These are phyloP conservation scores for Lactarius sanguifluus DNA, from an alignment of 768 basidiomycete species.

Conservation along the genomic window DNA sequence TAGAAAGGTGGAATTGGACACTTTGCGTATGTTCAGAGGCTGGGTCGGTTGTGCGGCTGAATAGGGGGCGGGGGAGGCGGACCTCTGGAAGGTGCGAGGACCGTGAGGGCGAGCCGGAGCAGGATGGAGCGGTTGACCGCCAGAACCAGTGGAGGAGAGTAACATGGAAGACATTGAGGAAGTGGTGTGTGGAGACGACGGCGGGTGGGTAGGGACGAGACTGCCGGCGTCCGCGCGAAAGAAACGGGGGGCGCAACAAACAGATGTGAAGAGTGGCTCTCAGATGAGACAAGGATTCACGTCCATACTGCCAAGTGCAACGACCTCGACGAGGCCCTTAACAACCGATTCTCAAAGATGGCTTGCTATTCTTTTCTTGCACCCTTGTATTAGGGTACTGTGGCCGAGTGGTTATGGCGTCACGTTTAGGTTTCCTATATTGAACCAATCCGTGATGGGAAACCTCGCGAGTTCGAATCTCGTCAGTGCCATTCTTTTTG, in stretches of 20 bases:
- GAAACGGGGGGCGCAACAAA: conserved; percentile 14
- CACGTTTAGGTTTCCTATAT: conserved; percentile 47
- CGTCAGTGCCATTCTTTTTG: conserved; percentile 50
- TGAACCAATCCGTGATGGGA: conserved; percentile 51
- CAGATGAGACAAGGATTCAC: not conserved
- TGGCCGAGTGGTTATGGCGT: conserved; percentile 62
- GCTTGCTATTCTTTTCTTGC: not conserved
- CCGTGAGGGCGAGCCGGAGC: conserved; percentile 47
- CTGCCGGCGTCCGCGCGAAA: conserved; percentile 20
- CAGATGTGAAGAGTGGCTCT: not conserved
- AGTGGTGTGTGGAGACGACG: not conserved
- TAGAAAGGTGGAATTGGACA: conserved; percentile 22
- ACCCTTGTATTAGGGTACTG: conserved; percentile 40
- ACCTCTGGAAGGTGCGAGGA: conserved; percentile 46
- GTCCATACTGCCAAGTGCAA: not conserved
- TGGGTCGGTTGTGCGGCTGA: conserved; percentile 36
- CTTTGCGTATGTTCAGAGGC: conserved; percentile 46
- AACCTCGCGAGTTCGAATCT: conserved; percentile 62
- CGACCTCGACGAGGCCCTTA: conserved; percentile 10
- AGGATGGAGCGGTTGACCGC: conserved; percentile 33
- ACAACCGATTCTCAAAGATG: not conserved
- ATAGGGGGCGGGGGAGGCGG: conserved; percentile 43
- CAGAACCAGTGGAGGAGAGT: conserved; percentile 25
- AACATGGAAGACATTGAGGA: conserved; percentile 13
- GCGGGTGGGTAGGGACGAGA: not conserved